Evolutionary conservation across 2,329 filamentous ascomycete species (phyloP).

Genomic region (Aspergillus novofumigatus): DNA sequence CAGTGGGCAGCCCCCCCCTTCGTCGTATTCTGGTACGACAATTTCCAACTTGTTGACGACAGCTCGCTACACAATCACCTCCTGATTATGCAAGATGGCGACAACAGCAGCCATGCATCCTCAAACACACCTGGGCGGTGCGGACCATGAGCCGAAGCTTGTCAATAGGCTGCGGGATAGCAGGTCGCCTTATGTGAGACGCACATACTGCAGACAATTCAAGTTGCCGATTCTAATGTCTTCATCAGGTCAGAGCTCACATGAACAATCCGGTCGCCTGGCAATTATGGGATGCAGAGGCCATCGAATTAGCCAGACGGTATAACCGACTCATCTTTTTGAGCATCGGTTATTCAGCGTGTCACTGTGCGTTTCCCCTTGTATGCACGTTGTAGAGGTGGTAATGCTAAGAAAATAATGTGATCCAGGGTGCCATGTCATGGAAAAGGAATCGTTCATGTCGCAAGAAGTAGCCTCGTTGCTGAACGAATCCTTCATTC

Average conservation of each 20-base stretch:
- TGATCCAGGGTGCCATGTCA: conserved; percentile 72
- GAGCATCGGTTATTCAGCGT: conserved; percentile 91
- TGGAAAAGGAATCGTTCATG: conserved; percentile 87
- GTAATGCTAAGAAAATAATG: conserved; percentile 13
- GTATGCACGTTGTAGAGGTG: not conserved
- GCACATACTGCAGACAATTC: not conserved
- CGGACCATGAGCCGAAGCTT: conserved; percentile 33
- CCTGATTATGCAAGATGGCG: conserved; percentile 20
- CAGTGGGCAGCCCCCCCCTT: conserved; percentile 6
- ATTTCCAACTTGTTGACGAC: not conserved
- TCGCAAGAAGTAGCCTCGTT: conserved; percentile 74
- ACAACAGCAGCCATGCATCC: conserved; percentile 25
- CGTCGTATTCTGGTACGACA: not conserved
- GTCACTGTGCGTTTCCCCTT: conserved; percentile 67
- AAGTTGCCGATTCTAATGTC: conserved; percentile 6
- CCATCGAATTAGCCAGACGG: conserved; percentile 69
- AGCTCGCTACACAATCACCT: conserved; percentile 5
- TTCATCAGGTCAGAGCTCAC: conserved; percentile 61
- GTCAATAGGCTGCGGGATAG: conserved; percentile 58
- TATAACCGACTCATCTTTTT: conserved; percentile 89
- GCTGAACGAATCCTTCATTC: conserved; percentile 83
- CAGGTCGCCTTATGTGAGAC: conserved; percentile 62
- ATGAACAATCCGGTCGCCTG: conserved; percentile 80
- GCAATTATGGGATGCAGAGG: conserved; percentile 80
- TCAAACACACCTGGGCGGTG: conserved; percentile 21